Percentiles rank a stretch among this genome's conserved stretches.
Conservation (phyloP, 148 eudicot species). For the Mesembryanthemum crystallinum region DNA sequence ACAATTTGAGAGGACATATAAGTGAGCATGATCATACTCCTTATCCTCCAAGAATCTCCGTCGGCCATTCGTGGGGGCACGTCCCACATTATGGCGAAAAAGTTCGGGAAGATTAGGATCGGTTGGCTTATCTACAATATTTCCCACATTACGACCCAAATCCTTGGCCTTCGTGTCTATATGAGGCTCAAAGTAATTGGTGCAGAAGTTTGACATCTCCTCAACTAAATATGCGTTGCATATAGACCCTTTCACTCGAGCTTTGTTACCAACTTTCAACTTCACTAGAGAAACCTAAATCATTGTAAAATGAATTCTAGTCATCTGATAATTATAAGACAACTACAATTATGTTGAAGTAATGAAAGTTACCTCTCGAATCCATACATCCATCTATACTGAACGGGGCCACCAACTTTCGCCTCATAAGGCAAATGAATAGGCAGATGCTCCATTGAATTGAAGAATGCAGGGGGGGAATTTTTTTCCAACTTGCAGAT, state of each 20-base stretch:
- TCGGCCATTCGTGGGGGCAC: not conserved
- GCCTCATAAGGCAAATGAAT: not conserved
- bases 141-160: not conserved
- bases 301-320: too few species aligned
- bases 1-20: not conserved
- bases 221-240: not conserved
- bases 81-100: not conserved
- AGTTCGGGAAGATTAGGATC: not conserved
- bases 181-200: constrained; percentile 8
- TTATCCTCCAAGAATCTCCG: not conserved
- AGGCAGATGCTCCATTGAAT: not conserved
- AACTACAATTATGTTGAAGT: too few species aligned
- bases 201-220: constrained; percentile 14
- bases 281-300: not conserved
- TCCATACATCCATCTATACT: constrained; percentile 2
- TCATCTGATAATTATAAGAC: too few species aligned
- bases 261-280: not conserved
- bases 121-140: too few species aligned
- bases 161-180: constrained; percentile 1
- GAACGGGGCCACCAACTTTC: not conserved
- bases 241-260: not conserved
- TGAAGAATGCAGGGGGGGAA: too few species aligned
- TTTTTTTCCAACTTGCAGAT: too few species aligned
- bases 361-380: not conserved
- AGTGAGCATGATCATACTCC: not conserved